Base-by-base conservation (phyloP, 306 rosid species). In the Crataegus laevigata region DNA sequence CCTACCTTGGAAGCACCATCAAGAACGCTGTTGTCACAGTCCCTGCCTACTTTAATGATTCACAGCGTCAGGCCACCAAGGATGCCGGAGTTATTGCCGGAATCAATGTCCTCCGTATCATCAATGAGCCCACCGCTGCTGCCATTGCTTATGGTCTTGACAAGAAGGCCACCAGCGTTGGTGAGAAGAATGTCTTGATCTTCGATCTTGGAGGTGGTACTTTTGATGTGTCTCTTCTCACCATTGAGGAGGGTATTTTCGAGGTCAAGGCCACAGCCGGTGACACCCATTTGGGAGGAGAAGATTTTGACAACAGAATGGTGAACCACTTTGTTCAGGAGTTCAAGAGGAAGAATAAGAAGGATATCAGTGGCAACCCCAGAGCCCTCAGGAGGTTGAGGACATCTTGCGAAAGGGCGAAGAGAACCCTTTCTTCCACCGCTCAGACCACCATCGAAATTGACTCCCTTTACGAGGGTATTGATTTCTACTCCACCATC, bases 251-350 rank as follows among this genome's bases (percentile, higher is more conserved):
- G 86, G 93, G 93, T 79, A 89, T 89, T 81, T 89, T 89, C 26
- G 93, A 89, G 84, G 93, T 89, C 75, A 89, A 86, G 72, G 89
- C 91, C 82, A 89, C 93, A 7, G 93, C 93, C 61, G 93, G 93
- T 25, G 90, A 88, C 83, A 88, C 92, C 68, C 92, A 88, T 72
- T 88, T 88, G 66, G 92, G 92, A 3, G 92, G 91, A 65, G 92
- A 87, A 30, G 91, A 87, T 77, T 87, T 87, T 57, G 91, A 87
- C 50, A 89, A 89, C 79, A 86, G 93, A 74, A 84, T 89, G 89
- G 93, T 89, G 10, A 89, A 87, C 78, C 93, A 89, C 67, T 89
- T 89, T 2, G 93, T 89, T 4, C 91, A 89, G 75, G 93, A 89
- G 54, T 89, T 89, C 61, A 89, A 89, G 87, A 89, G 93, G 67